phyloP scores from a whole-genome alignment of 331 rosid species.

The Dryas integrifolia region DNA sequence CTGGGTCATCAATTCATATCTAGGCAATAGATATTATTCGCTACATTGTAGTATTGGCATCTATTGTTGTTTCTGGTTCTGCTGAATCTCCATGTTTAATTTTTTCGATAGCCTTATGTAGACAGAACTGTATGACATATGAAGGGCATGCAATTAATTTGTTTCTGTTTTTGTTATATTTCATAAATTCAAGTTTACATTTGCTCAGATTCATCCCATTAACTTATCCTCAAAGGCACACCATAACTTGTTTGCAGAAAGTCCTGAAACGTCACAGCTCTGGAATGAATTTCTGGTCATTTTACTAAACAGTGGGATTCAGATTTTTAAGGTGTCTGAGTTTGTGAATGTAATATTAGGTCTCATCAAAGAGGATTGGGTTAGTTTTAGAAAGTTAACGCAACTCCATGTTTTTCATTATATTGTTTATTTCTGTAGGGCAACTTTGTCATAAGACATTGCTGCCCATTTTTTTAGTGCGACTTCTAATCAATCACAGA shows the following conservation, averaged over 20 bases:
- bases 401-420: neutral
- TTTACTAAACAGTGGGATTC: neutral
- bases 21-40: neutral
- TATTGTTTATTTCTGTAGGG: neutral
- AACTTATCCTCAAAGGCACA: neutral
- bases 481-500: neutral
- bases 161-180: too few species aligned
- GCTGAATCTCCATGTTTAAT: too few species aligned
- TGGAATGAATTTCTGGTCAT: neutral
- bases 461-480: neutral
- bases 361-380: neutral
- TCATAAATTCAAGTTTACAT: too few species aligned
- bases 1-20: neutral
- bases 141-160: too few species aligned
- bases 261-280: neutral
- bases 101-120: too few species aligned
- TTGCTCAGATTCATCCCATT: too few species aligned
- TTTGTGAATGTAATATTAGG: neutral
- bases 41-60: neutral
- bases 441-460: neutral
- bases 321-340: conserved; percentile 1
- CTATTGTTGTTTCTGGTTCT: too few species aligned
- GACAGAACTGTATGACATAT: too few species aligned
- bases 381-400: neutral
- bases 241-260: conserved; percentile 3